Evolutionary conservation across 148 eudicot species (phyloP), one percentile per base, ranked within the genome.

Genomic region (Rheum nobile): DNA sequence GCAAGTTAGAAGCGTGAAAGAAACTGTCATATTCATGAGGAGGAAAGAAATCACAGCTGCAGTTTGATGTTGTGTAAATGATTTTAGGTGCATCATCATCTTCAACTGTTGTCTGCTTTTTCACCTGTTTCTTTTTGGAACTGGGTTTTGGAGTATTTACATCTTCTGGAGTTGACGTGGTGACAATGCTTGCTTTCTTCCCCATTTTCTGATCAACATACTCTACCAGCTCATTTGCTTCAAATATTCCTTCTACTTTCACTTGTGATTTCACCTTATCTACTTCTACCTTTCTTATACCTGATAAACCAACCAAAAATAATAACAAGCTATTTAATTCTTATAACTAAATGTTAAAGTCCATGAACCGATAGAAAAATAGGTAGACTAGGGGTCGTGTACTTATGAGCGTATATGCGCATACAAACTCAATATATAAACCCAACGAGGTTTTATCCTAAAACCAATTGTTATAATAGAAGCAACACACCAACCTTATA

Each of bases 221-320:
- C 37, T 82, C 81, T 24, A 78, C 83, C 0, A 86, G 75, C 22
- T 78, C 81, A 24, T 78, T 37, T 8, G 88, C 71, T 21, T 86
- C 86, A 73, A 89, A 79, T 21, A 67, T 74, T 42, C 93, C 88
- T 74, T 75, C 84, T 73, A 86, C 90, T 1, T 67, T 80, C 67
- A 86, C 85, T 38, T 74, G 74, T 32, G 82, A 81, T 46, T 78
- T 82, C 48, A 65, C 72, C 67, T 79, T n/a, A 38, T 87, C 82
- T 7, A 83, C 47, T 31, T 87, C 85, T 47, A 87, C 89, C 0
- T 65, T 79, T 72, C 73, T 72, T 16, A 89, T 89, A 9, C 93
- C 93, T 89, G 67, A n/a, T n/a, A n/a, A n/a, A n/a, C n/a, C n/a
- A n/a, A n/a, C n/a, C n/a, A n/a, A n/a, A n/a, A n/a, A n/a, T n/a